These are phyloP conservation scores for Onygenales sp. DNA, from an alignment of 2,329 filamentous ascomycete genomes.

Conservation along the genomic window DNA sequence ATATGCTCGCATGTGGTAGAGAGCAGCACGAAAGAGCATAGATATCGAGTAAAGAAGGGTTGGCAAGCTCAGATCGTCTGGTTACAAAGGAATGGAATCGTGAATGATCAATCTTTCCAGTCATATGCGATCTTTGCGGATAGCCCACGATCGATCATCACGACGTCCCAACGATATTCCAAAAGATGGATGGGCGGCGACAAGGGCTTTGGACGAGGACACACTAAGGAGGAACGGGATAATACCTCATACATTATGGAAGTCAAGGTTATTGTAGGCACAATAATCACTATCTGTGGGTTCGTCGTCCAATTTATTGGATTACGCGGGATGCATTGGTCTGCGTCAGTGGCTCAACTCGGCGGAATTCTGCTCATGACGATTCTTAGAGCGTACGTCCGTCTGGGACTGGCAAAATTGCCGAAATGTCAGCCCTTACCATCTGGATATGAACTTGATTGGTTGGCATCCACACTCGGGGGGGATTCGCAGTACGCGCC, in stretches of 20 bases:
- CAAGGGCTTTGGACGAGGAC: not conserved
- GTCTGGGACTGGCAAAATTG: constrained; percentile 13
- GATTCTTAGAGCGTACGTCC: constrained; percentile 15
- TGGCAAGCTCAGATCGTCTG: not conserved
- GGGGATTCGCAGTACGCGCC: not conserved
- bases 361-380: constrained; percentile 17
- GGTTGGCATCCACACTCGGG: constrained; percentile 12
- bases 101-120: constrained; percentile 4
- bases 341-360: constrained; percentile 18
- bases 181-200: too few relatives aligned
- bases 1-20: constrained; percentile 4
- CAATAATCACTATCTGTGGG: constrained; percentile 13
- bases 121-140: constrained; percentile 6
- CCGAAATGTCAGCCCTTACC: constrained; percentile 6
- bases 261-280: constrained; percentile 9
- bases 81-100: not conserved
- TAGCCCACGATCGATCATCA: not conserved
- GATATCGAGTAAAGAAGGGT: not conserved
- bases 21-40: constrained; percentile 3
- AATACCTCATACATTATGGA: not conserved
- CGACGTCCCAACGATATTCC: not conserved
- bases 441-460: constrained; percentile 18
- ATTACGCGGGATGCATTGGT: constrained; percentile 19
- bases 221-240: not conserved
- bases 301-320: constrained; percentile 23